These are phyloP conservation scores for Cucurbitaria berberidis DNA, from an alignment of 2,329 filamentous ascomycete species.

Conservation along the genomic window DNA sequence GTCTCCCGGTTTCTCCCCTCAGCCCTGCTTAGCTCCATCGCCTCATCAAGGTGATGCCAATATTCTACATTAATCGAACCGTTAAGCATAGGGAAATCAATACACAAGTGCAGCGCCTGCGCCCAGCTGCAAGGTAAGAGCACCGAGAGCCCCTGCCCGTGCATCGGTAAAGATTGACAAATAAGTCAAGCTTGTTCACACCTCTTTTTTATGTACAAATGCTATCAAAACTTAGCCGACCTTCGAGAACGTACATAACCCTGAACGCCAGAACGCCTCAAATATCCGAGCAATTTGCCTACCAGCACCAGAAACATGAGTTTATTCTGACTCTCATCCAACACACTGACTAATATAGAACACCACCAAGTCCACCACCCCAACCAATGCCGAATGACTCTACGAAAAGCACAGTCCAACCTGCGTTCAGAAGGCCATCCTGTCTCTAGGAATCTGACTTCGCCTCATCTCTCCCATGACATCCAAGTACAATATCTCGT, in stretches of 20 bases:
- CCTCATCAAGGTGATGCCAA: neutral
- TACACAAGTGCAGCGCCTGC: neutral
- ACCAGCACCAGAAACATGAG: neutral
- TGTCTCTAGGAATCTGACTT: neutral
- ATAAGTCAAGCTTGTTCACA: neutral
- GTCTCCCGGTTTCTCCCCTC: neutral
- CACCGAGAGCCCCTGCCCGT: neutral
- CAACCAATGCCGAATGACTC: neutral
- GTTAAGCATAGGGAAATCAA: neutral
- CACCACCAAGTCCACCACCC: neutral
- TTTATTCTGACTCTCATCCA: neutral
- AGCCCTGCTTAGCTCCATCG: neutral
- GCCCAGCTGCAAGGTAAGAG: neutral
- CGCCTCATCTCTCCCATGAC: conserved; percentile 4
- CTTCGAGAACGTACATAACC: neutral
- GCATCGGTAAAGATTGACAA: neutral
- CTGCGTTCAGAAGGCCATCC: neutral
- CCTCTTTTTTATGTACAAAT: neutral
- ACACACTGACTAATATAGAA: neutral
- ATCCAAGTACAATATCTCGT: conserved; percentile 15
- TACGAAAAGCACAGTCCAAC: neutral
- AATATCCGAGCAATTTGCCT: neutral
- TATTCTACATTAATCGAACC: neutral
- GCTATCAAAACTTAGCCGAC: neutral
- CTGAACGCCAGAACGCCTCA: neutral